Conservation (phyloP, 2,329 filamentous ascomycete species). For the Fusarium sp. region DNA sequence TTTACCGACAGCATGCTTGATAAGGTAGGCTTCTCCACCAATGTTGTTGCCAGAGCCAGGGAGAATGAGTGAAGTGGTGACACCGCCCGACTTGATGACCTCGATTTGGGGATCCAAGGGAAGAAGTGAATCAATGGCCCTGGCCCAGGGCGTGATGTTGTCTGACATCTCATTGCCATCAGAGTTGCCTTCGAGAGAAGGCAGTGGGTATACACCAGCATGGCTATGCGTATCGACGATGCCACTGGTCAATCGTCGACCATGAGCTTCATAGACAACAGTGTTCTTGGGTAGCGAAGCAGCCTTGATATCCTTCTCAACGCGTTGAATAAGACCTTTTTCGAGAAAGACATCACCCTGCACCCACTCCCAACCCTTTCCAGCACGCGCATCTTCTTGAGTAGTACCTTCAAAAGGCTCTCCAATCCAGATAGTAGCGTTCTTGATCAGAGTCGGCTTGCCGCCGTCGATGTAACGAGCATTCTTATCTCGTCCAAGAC, state of each 20-base stretch:
- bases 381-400: slow-evolving; percentile 65
- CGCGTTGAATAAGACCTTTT: slow-evolving; percentile 69
- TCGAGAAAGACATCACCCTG: slow-evolving; percentile 71
- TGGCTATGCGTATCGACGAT: slow-evolving; percentile 81
- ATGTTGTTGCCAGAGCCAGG: slow-evolving; percentile 81
- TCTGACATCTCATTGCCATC: slow-evolving; percentile 74
- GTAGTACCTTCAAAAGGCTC: slow-evolving; percentile 66
- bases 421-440: slow-evolving; percentile 75
- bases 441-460: slow-evolving; percentile 72
- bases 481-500: slow-evolving; percentile 68
- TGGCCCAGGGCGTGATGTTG: slow-evolving; percentile 75
- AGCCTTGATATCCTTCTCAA: slow-evolving; percentile 59
- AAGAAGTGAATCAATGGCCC: slow-evolving; percentile 74
- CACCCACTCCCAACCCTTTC: slow-evolving; percentile 71
- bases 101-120: slow-evolving; percentile 73
- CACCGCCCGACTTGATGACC: slow-evolving; percentile 79
- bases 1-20: slow-evolving; percentile 75
- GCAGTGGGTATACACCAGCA: slow-evolving; percentile 70
- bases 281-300: slow-evolving; percentile 60
- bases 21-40: slow-evolving; percentile 75
- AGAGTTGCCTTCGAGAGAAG: slow-evolving; percentile 63
- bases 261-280: slow-evolving; percentile 67
- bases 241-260: slow-evolving; percentile 72
- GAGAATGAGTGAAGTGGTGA: slow-evolving; percentile 75
- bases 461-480: slow-evolving; percentile 70